Percentiles rank a stretch among this genome's conserved stretches.
These are phyloP conservation scores for Epichloe glyceriae DNA, from an alignment of 2,329 filamentous ascomycete species.

Conservation along the genomic window DNA sequence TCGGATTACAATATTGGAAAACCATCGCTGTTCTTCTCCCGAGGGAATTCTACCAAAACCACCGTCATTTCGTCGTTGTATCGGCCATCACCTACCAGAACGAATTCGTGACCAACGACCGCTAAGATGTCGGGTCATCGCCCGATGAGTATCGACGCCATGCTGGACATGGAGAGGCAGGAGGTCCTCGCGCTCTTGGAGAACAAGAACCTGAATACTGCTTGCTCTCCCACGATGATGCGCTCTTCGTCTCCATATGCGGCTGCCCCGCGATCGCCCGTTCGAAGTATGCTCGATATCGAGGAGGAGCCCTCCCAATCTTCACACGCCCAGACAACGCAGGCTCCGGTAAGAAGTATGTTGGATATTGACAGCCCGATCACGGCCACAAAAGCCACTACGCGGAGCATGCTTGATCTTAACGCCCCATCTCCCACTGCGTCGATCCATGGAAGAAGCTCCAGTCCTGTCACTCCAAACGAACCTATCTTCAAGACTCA, in stretches of 20 bases:
- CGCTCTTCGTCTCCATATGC: conserved; percentile 42
- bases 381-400: conserved; percentile 23
- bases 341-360: conserved; percentile 50
- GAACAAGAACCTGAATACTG: conserved; percentile 24
- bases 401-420: conserved; percentile 41
- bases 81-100: background rate
- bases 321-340: conserved; percentile 22
- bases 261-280: conserved; percentile 48
- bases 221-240: conserved; percentile 21
- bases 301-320: conserved; percentile 22
- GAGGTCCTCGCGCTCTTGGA: conserved; percentile 61
- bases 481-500: conserved; percentile 11
- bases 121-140: conserved; percentile 22
- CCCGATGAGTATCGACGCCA: conserved; percentile 63
- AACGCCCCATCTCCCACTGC: conserved; percentile 23
- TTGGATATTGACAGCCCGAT: conserved; percentile 40
- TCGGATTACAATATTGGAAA: no score
- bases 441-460: conserved; percentile 16
- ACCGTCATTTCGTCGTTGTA: background rate
- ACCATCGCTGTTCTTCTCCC: no score
- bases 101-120: background rate
- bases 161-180: conserved; percentile 63
- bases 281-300: conserved; percentile 55
- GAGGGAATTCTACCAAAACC: background rate
- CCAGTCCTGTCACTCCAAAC: conserved; percentile 21